Evolutionary conservation across 805 yeast genomes (phyloP).

Genomic region (Lipomyces spencermartinsiae): DNA sequence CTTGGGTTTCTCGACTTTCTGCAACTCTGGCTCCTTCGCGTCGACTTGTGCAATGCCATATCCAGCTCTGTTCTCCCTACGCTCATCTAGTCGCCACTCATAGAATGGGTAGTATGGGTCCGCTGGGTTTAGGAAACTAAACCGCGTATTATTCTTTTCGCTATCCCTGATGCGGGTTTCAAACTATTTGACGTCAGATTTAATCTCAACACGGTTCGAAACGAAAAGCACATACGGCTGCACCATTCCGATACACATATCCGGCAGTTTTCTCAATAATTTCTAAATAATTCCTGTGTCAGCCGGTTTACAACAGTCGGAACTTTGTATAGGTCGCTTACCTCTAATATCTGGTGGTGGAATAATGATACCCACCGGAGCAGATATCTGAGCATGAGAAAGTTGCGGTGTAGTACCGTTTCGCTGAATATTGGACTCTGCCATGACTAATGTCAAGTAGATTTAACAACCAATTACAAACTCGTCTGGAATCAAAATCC

Average conservation of each 20-base stretch:
- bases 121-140: conserved; percentile 63
- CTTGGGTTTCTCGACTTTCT: conserved; percentile 5
- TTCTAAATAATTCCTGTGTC: conserved; percentile 46
- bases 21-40: neutral
- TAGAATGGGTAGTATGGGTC: conserved; percentile 68
- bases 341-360: conserved; percentile 59
- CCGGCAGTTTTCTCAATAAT: conserved; percentile 74
- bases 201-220: neutral
- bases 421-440: conserved; percentile 12
- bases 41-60: conserved; percentile 5
- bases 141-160: conserved; percentile 58
- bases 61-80: conserved; percentile 43
- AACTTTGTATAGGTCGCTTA: conserved; percentile 5
- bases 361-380: conserved; percentile 53
- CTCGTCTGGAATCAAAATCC: neutral
- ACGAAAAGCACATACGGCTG: conserved; percentile 40
- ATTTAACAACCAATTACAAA: neutral
- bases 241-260: conserved; percentile 73
- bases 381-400: conserved; percentile 32
- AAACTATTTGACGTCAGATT: conserved; percentile 47
- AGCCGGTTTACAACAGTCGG: neutral
- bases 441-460: neutral
- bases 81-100: conserved; percentile 52
- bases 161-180: conserved; percentile 60
- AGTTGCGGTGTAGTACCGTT: conserved; percentile 27